Evolutionary conservation across 306 rosid species (phyloP).

Genomic region (Quercus glauca): DNA sequence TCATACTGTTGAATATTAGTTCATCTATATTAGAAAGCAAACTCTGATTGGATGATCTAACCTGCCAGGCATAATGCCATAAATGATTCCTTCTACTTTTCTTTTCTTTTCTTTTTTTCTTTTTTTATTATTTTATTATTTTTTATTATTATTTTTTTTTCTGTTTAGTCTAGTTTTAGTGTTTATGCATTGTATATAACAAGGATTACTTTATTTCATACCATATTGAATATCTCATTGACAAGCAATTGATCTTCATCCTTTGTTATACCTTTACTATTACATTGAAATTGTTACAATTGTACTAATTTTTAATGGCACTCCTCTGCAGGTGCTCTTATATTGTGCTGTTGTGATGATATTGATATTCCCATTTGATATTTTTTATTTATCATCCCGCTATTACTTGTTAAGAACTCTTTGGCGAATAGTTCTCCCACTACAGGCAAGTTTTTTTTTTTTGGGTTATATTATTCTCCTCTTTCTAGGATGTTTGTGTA

Average conservation of each 20-base stretch:
- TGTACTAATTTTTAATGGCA: conserved; percentile 33
- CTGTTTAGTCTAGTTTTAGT: conserved; percentile 1
- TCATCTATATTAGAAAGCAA: conserved; percentile 4
- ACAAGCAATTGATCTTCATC: conserved; percentile 10
- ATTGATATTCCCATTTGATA: conserved; percentile 91
- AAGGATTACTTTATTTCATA: neutral
- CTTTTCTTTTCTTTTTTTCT: neutral
- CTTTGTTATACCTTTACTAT: conserved; percentile 19
- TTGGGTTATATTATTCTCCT: neutral
- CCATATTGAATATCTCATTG: conserved; percentile 6
- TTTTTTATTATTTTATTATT: too few species aligned
- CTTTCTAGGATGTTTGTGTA: neutral
- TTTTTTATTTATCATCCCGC: conserved; percentile 88
- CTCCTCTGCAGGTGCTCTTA: conserved; percentile 82
- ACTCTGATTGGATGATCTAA: neutral
- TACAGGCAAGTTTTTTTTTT: conserved; percentile 73
- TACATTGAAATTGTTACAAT: conserved; percentile 16
- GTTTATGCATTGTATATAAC: neutral
- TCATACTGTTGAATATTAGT: neutral
- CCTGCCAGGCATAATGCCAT: neutral
- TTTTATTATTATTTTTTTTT: too few species aligned
- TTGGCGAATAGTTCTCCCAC: conserved; percentile 85
- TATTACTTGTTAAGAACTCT: conserved; percentile 87
- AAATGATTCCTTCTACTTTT: neutral
- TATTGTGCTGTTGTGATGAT: conserved; percentile 73